Percentiles rank a stretch among this genome's conserved stretches.
phyloP scores from a whole-genome alignment of 2,329 filamentous ascomycete species.

The Paraconiothyrium sp. region DNA sequence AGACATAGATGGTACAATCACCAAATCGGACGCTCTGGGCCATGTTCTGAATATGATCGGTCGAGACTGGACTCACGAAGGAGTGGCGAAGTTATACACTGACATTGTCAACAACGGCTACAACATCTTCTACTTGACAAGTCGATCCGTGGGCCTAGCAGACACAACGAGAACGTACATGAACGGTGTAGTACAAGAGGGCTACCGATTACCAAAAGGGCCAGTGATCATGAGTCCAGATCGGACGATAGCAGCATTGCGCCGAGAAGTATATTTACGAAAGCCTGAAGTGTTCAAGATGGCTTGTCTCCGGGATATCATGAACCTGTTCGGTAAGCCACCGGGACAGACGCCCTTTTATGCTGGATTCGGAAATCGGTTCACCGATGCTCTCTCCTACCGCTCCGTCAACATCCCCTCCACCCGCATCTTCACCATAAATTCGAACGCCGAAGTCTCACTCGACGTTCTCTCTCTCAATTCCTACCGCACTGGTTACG shows the following conservation, averaged over 20 bases:
- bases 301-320: slow-evolving; percentile 94
- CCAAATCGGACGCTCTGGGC: slow-evolving; percentile 92
- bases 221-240: slow-evolving; percentile 96
- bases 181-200: slow-evolving; percentile 87
- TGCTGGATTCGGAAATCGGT: slow-evolving; percentile 93
- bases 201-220: slow-evolving; percentile 84
- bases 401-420: slow-evolving; percentile 94
- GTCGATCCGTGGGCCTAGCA: slow-evolving; percentile 90
- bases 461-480: slow-evolving; percentile 90
- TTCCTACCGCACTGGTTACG: slow-evolving; percentile 95
- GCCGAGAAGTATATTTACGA: slow-evolving; percentile 91
- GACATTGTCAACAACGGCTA: slow-evolving; percentile 96
- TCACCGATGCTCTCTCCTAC: slow-evolving; percentile 96
- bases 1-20: slow-evolving; percentile 98
- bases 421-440: slow-evolving; percentile 97
- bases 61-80: slow-evolving; percentile 96
- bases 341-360: slow-evolving; percentile 85
- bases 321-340: slow-evolving; percentile 76
- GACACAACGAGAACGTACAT: slow-evolving; percentile 91
- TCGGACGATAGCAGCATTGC: slow-evolving; percentile 89
- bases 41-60: slow-evolving; percentile 97
- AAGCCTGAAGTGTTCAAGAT: slow-evolving; percentile 99
- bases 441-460: slow-evolving; percentile 94
- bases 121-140: slow-evolving; percentile 98
- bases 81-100: slow-evolving; percentile 95